Evolutionary conservation across 306 rosid genomes (phyloP), one percentile per base, ranked within the genome.

Genomic region (Vachellia collinsii): DNA sequence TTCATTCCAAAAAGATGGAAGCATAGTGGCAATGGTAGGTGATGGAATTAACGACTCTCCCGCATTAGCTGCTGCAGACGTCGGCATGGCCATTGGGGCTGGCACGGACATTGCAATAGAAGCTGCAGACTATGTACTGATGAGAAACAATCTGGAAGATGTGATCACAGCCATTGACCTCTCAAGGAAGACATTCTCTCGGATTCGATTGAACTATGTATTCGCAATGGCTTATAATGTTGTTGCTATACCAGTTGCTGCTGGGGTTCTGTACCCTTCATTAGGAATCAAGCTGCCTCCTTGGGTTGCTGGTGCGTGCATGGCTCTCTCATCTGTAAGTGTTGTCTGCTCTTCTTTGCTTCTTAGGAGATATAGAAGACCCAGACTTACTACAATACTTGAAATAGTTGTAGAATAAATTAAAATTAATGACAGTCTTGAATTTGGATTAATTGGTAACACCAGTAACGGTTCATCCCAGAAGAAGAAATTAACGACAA

Each of bases 1-100:
- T 3, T 91, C 90, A 17, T 93, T 95, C 74, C 98, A 95, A 72
- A 88, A 83, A n/a, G 90, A 91, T 77, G 97, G 99, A 83, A 89
- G 92, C 82, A 72, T 76, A 59, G 98, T 95, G 47, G 99, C 99
- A 20, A 95, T 93, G 99, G 99, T 95, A 72, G 99, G 99, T 13
- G 99, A 95, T 29, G 99, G 99, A 7, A 93, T 95, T 89, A 95
- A 93, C 13, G 99, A 95, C 73, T 95, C 99, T 66, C 99, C 99
- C 1, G 99, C 98, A 39, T 81, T 95, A 77, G 99, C 97, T 64
- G 98, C 97, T 61, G 87, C 99, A 11, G 98, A 95, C 56, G 88
- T 95, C n/a, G 99, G 98, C 19, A 95, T 93, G 90, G 99, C 99
- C 3, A 93, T 95, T 1, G 99, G 99, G 13, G 98, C 98, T 4